Base-by-base conservation (phyloP, 306 rosid species). In the Lablab purpureus region DNA sequence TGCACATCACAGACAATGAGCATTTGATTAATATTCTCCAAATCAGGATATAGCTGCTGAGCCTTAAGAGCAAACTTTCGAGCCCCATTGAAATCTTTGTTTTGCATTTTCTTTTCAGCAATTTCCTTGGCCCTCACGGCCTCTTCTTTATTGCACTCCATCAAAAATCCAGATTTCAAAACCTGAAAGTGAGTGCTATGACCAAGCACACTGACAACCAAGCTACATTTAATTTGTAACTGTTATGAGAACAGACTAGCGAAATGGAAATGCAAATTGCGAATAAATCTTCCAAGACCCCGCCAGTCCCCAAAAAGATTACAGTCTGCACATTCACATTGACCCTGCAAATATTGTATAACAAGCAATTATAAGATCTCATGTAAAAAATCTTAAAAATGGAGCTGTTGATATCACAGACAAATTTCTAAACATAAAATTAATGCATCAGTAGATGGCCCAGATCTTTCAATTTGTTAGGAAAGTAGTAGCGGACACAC, bases 111-210 rank as follows among this genome's bases (percentile, higher is more conserved):
- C 85, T 88, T 83, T 87, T 85, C 91, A 76, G 97, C 98, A 62
- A 93, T 82, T 36, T n/a, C 84, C 86, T 85, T 93, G 84, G 97
- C 94, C 91, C 90, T 93, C 84, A 91, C 17, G 84, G 99, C 99
- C 88, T 95, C 99, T 81, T 91, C 99, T 79, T 86, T 95, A 78
- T 95, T 90, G 83, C 97, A 93, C 63, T 91, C 97, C 99, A 95
- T 95, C 47, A 66, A 78, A 65, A 60, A 58, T 63, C 71, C 45
- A 76, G 75, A 82, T 47, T 81, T 49, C 63, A 70, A 17, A 78
- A 36, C 68, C 85, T 43, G 19, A 78, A 77, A 74, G 85, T 66
- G 58, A 77, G 67, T 74, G 74, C 76, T 81, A 72, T 32, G 49
- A 54, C 63, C 65, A 77, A 71, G 45, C 46, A 19, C 79, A 60